Base-by-base conservation (phyloP, 805 yeast genomes). In the Yamadazyma paraphyllophila region DNA sequence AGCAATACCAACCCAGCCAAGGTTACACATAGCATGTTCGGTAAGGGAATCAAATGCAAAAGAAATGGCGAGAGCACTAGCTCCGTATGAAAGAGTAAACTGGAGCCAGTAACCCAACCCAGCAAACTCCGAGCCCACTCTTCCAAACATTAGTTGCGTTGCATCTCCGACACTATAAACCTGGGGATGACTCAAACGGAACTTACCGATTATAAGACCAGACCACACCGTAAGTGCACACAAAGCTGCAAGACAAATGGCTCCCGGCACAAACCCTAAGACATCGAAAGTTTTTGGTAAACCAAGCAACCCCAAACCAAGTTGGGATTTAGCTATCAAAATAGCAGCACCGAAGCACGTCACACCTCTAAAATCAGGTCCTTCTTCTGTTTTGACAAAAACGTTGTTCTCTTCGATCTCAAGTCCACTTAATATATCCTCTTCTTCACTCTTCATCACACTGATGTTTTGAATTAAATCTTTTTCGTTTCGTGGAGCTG, bases 281-380 rank as follows among this genome's bases (percentile, higher is more conserved):
- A 35, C 39, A 13, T 41, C 27, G 8, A 48, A 26, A 14, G 51
- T 48, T 35, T 31, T 36, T 9, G 51, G 51, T 20, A 48, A 33
- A 26, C 48, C 51, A 20, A 48, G 41, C 1, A 44, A 42, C 2
- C 51, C 51, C 36, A 48, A 48, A 11, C 51, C 48, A 16, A 48
- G 17, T 30, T 48, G 51, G 17, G 33, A 33, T 37, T 48, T 48
- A 25, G 46, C 43, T 9, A 48, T 48, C 33, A 48, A 41, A 15
- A 48, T 36, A 26, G 51, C 48, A 2, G 46, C 51, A 16, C 51
- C 51, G 11, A 44, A 14, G 13, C 45, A 41, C 9, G 43, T 35
- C 13, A 48, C 48, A 3, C 51, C 51, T 33, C 51, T 36, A 24
- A 44, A 48, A 41, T 47, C 50, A 3, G 44, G 43, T 1, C 46